phyloP scores from a whole-genome alignment of 768 basidiomycete species.

The Stropharia rugosoannulata region DNA sequence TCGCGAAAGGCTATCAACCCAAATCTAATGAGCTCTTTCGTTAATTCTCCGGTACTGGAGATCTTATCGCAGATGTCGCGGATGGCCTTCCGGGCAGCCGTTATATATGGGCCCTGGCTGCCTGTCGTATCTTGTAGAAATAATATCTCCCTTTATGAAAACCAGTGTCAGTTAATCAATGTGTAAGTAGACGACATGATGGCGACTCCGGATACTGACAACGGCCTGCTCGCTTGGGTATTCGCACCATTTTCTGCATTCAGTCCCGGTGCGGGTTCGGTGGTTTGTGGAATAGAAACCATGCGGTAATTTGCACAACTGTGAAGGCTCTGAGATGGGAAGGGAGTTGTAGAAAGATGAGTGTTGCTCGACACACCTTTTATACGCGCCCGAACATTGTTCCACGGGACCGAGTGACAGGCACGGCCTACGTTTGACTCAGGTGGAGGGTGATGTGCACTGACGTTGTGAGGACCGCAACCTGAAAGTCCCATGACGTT shows the following conservation, averaged over 20 bases:
- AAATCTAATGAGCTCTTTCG: constrained; percentile 42
- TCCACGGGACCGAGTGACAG: no score
- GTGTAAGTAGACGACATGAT: neutral
- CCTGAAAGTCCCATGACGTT: no score
- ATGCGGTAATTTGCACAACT: neutral
- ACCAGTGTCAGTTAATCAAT: neutral
- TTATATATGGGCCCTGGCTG: constrained; percentile 38
- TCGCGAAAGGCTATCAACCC: constrained; percentile 57
- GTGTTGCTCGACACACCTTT: no score
- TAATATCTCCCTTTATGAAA: constrained; percentile 39
- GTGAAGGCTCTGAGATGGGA: no score
- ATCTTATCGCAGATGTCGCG: constrained; percentile 51
- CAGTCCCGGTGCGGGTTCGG: neutral
- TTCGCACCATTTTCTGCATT: neutral
- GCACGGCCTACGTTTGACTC: no score
- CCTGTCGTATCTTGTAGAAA: constrained; percentile 55
- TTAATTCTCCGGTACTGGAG: constrained; percentile 43
- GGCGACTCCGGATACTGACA: constrained; percentile 5
- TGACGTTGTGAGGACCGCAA: no score
- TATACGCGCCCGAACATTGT: no score
- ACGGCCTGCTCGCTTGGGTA: constrained; percentile 2
- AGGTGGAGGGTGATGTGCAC: no score
- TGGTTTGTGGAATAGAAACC: neutral
- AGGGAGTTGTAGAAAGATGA: no score
- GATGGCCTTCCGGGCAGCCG: constrained; percentile 48